These are phyloP conservation scores for Fragaria vesca DNA, from an alignment of 306 rosid species.

Conservation along the genomic window DNA sequence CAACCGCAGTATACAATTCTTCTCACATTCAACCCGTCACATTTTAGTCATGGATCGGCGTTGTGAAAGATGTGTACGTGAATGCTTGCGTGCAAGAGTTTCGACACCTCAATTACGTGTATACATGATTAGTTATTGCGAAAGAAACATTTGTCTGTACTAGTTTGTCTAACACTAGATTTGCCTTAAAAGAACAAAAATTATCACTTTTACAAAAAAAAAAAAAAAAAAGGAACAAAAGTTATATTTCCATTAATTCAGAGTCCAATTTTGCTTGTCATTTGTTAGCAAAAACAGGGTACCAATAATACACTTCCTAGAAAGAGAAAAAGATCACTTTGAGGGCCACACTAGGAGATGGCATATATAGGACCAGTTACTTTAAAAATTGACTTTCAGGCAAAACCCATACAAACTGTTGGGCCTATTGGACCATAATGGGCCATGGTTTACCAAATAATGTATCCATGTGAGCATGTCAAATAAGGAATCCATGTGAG, in stretches of 20 bases:
- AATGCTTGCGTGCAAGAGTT: neutral
- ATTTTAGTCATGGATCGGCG: neutral
- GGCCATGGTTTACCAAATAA: neutral
- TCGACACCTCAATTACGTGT: neutral
- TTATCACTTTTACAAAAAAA: too few species aligned
- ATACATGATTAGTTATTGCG: too few species aligned
- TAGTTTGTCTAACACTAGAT: too few species aligned
- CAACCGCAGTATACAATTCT: neutral
- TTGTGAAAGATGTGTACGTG: neutral
- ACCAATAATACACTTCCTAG: neutral
- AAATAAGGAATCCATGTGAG: neutral
- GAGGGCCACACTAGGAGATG: neutral
- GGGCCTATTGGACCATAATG: slow-evolving; percentile 1
- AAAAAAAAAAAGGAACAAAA: too few species aligned
- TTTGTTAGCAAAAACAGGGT: neutral
- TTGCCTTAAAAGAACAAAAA: too few species aligned
- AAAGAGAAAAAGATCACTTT: neutral
- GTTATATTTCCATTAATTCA: neutral
- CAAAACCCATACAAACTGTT: neutral
- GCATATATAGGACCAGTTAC: neutral
- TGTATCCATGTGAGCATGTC: neutral
- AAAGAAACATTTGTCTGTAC: too few species aligned
- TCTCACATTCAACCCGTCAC: neutral
- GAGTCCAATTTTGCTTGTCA: neutral
- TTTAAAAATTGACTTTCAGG: neutral